Base-by-base conservation (phyloP, 768 basidiomycete genomes). In the Fistulinella prunicolor region DNA sequence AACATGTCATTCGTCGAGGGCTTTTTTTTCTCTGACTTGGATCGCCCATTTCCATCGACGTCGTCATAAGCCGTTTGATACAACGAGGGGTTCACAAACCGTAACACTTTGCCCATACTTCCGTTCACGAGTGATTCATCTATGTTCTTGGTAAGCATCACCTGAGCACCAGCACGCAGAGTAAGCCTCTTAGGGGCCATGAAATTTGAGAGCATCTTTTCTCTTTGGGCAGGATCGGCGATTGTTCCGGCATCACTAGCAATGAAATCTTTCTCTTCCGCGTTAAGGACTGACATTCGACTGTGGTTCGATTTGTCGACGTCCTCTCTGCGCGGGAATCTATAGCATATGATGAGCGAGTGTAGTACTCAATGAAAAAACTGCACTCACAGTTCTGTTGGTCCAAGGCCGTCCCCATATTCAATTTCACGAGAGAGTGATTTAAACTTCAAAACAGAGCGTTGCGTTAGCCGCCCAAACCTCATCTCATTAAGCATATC, bases 401-500 rank as follows among this genome's bases (percentile, higher is more conserved):
- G 83, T 28, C 79, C 86, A 14, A 96, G 73, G 0, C 86, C 90
- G 58, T 96, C 93, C 9, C 79, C 76, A 56, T 91, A 94, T 3
- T 71, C 49, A 17, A 94, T 82, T n/a, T 74, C 66, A 28, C 94
- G 74, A 2, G 80, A 76, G n/a, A 98, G 73, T 1, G 69, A 70
- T 55, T 66, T 79, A 73, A 98, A 97, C 46, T 76, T 82, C 26
- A 60, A 47, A 50, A 93, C 83, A 0, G 93, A 94, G 19, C 72
- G 69, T 3, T 60, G 51, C 1, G 83, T 77, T 26, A 98, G 68
- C 16, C 57, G 70, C 3, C 96, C 96, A 57, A 92, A 95, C 14
- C 96, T 83, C 96, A 98, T 98, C 66, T 98, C 94, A 63, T 97
- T 99, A 42, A 98, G 74, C 93, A 98, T 98, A 65, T 90, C 78